Conservation (phyloP, 2,329 filamentous ascomycete species). For the Madurella mycetomatis region DNA sequence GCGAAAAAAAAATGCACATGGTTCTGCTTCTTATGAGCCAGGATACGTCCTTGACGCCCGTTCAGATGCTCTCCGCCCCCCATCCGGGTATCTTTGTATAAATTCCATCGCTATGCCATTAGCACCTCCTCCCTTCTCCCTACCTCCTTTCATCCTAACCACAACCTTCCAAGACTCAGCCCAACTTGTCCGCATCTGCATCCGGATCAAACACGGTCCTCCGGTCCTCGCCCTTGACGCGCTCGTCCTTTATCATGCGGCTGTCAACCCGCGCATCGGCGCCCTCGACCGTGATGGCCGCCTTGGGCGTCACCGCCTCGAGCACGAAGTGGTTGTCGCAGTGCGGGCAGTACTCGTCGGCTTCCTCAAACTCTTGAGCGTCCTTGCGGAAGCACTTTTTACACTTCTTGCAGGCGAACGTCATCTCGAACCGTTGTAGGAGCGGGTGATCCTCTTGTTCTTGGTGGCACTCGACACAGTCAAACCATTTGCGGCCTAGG, state of each 20-base stretch:
- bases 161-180: constrained; percentile 43
- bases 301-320: constrained; percentile 79
- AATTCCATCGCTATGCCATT: not conserved
- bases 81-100: constrained; percentile 11
- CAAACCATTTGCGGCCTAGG: constrained; percentile 92
- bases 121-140: not conserved
- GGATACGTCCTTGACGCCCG: no score
- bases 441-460: constrained; percentile 77
- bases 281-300: constrained; percentile 80
- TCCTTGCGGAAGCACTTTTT: constrained; percentile 97
- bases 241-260: constrained; percentile 90
- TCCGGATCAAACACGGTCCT: constrained; percentile 72
- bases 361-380: constrained; percentile 84
- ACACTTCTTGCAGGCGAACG: constrained; percentile 98
- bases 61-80: not conserved
- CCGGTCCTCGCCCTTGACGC: constrained; percentile 55
- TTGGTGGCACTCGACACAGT: constrained; percentile 90
- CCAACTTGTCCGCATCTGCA: constrained; percentile 69
- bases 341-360: constrained; percentile 97
- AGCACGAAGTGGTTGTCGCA: constrained; percentile 98
- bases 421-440: constrained; percentile 77
- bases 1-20: not conserved
- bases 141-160: not conserved
- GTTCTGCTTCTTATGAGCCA: no score
- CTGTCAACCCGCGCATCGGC: constrained; percentile 83